These are phyloP conservation scores for Saccharomycopsis lassenensis DNA, from an alignment of 805 yeast species.

Conservation along the genomic window DNA sequence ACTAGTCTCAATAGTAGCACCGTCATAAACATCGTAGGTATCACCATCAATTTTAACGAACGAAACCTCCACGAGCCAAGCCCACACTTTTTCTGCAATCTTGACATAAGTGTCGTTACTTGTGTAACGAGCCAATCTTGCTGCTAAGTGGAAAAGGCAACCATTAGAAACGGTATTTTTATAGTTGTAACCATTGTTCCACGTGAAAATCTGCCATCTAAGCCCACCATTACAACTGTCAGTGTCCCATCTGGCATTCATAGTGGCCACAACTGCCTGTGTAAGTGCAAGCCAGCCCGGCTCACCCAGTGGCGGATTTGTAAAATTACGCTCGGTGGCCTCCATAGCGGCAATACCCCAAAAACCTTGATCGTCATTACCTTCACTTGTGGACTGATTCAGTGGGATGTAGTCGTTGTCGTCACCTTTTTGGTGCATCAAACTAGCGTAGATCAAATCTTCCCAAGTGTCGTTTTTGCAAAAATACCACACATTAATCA, in stretches of 20 bases:
- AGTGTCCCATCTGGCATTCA: conserved; percentile 71
- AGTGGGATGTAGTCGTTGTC: conserved; percentile 64
- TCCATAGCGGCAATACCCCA: conserved; percentile 85
- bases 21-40: conserved; percentile 18
- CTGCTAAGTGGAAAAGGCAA: conserved; percentile 67
- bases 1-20: conserved; percentile 42
- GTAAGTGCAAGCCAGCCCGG: conserved; percentile 70
- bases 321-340: conserved; percentile 76
- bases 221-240: conserved; percentile 61
- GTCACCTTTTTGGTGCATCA: conserved; percentile 55
- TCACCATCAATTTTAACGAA: conserved; percentile 32
- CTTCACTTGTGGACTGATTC: conserved; percentile 76
- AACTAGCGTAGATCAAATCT: conserved; percentile 41
- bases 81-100: conserved; percentile 61
- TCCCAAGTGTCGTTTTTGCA: conserved; percentile 59
- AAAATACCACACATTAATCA: conserved; percentile 58
- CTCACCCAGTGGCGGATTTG: conserved; percentile 47
- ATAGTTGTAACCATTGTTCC: conserved; percentile 82
- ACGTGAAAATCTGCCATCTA: conserved; percentile 85
- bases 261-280: conserved; percentile 80
- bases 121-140: conserved; percentile 74
- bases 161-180: conserved; percentile 87
- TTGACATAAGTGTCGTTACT: conserved; percentile 60
- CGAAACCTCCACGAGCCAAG: conserved; percentile 51
- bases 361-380: conserved; percentile 89